Base-by-base conservation (phyloP, 108 stramenopile genomes). In the Fragilaria radians region DNA sequence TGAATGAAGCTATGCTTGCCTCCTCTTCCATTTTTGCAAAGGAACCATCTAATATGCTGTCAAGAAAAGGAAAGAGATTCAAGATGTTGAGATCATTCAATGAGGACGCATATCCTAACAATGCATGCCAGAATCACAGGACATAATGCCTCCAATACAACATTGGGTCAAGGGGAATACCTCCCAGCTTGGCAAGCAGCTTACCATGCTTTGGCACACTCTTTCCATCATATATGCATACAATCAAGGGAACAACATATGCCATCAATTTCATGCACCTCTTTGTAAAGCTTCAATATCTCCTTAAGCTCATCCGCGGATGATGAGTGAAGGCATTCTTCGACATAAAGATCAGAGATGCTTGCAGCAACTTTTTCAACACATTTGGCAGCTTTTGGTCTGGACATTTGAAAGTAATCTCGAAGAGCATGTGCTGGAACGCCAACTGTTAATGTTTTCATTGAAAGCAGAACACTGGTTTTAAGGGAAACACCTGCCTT, bases 401-500 rank as follows among this genome's bases (percentile, higher is more conserved):
- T 46, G 5, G 63, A 65, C 54, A 65, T 24, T 50, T 61, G 60
- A 50, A 61, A 61, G 26, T 50, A 61, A 29, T 61, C 60, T 9
- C 18, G 3, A 26, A 58, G 45, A 22, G 36, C 18, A 26, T 58
- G 57, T 4, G 57, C 11, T 31, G 36, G 19, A 7, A 61, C 60
- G 11, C 60, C 48, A 49, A 49, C 48, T 11, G 60, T 48, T 27
- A 24, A 21, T 14, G 60, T 61, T 29, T 61, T 61, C 60, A 61
- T 49, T 28, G 60, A 48, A 21, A 61, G 22, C 5, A 61, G 60
- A 11, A 45, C 14, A 7, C 22, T 46, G 19, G 57, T 42, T 27
- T 59, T 42, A n/a, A 59, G 14, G 24, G 42, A 46, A n/a, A 21
- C 29, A 5, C 24, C 28, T 5, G 5, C n/a, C 30, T 17, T 31